Evolutionary conservation across 2,329 filamentous ascomycete species (phyloP), one percentile per base, ranked within the genome.

Genomic region (Aspergillus calidoustus): DNA sequence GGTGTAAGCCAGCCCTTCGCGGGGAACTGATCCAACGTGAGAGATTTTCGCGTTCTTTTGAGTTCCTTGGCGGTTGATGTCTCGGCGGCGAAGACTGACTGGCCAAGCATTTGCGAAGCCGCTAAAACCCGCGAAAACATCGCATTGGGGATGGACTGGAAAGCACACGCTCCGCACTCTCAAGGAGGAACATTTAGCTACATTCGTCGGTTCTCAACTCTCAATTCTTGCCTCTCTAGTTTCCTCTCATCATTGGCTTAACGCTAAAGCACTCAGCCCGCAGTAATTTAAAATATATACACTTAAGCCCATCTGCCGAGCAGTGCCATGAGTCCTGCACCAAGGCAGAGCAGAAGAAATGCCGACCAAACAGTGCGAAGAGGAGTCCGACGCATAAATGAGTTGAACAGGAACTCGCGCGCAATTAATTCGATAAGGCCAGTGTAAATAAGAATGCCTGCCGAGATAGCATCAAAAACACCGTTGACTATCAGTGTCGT

Each of bases 381-480:
- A 1, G 87, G 86, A 0, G 91, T 90, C 55, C 86, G 86, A 60
- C 90, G 87, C 92, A 97, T 96, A 66, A 91, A 87, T 5, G 86
- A 85, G 76, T 91, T 95, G 80, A 97, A 97, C 91, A 98, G 93
- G 80, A 97, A 97, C 77, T 98, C 94, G 72, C 97, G 93, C 0
- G 94, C 94, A 82, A 97, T 89, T 47, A 98, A 82, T 81, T 98
- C 94, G 5, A 98, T 92, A 25, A 98, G 82, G 4, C 92, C 93
- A 0, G 93, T 97, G 78, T 97, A 97, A 69, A 98, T 90, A 62
- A 97, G 82, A 63, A 97, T 96, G 30, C 93, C 93, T 1, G 92
- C 91, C 53, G 89, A 92, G 70, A 97, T 91, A 1, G 91, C 86
- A 75, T 97, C 93, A 71, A 97, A 96, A 7, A 97, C 84, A 25